Evolutionary conservation across 768 basidiomycete species (phyloP), one percentile per base, ranked within the genome.

Genomic region (Phylloporus sp.): DNA sequence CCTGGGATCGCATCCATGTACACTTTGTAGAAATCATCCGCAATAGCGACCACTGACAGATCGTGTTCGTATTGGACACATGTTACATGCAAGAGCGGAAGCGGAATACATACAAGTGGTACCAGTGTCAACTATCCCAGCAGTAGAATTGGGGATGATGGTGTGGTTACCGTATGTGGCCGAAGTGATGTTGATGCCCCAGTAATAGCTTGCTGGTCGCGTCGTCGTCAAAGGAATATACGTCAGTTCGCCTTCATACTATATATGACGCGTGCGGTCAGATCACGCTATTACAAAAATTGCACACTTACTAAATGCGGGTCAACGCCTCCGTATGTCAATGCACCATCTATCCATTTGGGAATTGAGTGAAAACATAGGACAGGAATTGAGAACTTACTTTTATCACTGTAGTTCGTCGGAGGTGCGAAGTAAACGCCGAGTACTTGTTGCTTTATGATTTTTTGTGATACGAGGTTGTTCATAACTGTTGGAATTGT

Each of bases 121-220:
- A 23, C 64, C 64, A 11, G 57, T 59, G 42, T 66, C 65, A 40
- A 66, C 65, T 20, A 66, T 62, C 5, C 65, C 65, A 31, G 65
- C 58, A 10, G 49, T 52, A 6, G 58, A 64, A 2, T 29, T 32
- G 3, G 50, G 42, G 15, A 62, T 59, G 23, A 57, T 16, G 13
- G 42, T 47, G 26, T 36, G 39, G 6, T n/a, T 12, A 28, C 58
- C 59, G 27, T 54, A 56, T 9, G 54, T 52, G 11, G 23, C 6
- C 24, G 32, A 36, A n/a, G 53, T 56, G 15, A 62, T 40, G 24
- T 65, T 52, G 46, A 66, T 59, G 7, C 65, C 65, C 65, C 65
- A 67, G 55, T 34, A 65, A 11, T 0, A 0, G 26, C 40, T 29
- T 16, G 64, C 45, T 4, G 62, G 62, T 8, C 9, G 31, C 27